These are phyloP conservation scores for Wakefieldia striispora DNA, from an alignment of 768 basidiomycete species.

Conservation along the genomic window DNA sequence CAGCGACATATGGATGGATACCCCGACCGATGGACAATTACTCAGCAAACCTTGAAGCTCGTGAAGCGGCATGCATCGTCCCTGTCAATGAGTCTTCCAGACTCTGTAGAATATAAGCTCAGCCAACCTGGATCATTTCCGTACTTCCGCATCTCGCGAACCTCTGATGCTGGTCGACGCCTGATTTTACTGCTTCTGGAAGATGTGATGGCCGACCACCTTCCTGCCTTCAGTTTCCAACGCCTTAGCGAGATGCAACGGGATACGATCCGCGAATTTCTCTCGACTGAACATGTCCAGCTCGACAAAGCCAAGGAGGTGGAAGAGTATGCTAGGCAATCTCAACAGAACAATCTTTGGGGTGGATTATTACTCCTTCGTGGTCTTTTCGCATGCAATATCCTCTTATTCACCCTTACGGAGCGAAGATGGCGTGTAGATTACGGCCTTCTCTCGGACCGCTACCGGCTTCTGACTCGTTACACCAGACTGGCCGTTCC, in stretches of 20 bases:
- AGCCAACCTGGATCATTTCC: constrained; percentile 6
- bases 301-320: not conserved
- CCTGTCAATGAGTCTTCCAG: not conserved
- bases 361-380: constrained; percentile 28
- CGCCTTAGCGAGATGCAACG: constrained; percentile 5
- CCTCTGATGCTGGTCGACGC: not conserved
- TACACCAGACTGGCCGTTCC: constrained; percentile 16
- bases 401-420: constrained; percentile 17
- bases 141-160: constrained; percentile 11
- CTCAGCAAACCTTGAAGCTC: constrained; percentile 30
- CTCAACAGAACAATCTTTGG: constrained; percentile 7
- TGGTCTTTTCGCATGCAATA: constrained; percentile 27
- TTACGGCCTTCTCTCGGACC: constrained; percentile 13
- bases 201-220: constrained; percentile 6
- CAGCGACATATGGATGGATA: constrained; percentile 37
- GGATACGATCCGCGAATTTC: constrained; percentile 12
- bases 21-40: constrained; percentile 42
- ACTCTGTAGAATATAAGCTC: constrained; percentile 7
- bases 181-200: constrained; percentile 8
- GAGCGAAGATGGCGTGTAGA: constrained; percentile 29
- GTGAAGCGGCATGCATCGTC: constrained; percentile 10
- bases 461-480: constrained; percentile 9
- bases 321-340: not conserved
- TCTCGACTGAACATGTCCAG: constrained; percentile 10
- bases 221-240: constrained; percentile 5